Evolutionary conservation across 2,329 filamentous ascomycete genomes (phyloP), one percentile per base, ranked within the genome.

Genomic region (Pseudogymnoascus sp.): DNA sequence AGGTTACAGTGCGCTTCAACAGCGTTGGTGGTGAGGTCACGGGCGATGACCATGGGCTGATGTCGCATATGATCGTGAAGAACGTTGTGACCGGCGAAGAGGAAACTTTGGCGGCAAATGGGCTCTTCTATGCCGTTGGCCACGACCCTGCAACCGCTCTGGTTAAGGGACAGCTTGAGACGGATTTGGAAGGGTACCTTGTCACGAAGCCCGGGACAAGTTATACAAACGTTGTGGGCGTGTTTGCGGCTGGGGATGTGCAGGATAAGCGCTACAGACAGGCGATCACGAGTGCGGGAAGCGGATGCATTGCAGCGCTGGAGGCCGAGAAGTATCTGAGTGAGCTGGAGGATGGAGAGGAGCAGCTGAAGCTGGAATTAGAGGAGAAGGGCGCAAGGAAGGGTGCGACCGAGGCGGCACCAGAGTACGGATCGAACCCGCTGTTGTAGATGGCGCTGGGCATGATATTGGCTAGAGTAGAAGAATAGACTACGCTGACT

Each of bases 221-320:
- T 62, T 80, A 88, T 70, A 99, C 94, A 55, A 96, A 84, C 74
- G 75, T 96, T 4, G 84, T 90, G 71, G 94, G 94, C 73, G 90
- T 99, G 15, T 99, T 96, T 71, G 94, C 94, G 35, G 94, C 92
- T 8, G 94, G 94, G 65, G 94, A 99, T 72, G 95, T 99, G 9
- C 94, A 99, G 79, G 95, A 99, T 74, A 99, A 97, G 86, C 85
- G 87, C 71, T 99, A 99, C 75, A 84, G 94, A 72, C 94, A 99
- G 78, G 94, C 94, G 52, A 95, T 99, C 66, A 99, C 94, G 65
- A 96, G 92, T 76, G 94, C 94, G 68, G 92, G 90, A 91, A 79
- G 72, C 63, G 94, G 94, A 64, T 99, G 94, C 75, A 87, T 96
- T 78, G 94, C 94, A 59, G 94, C 92, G 9, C 82, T 99, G 59